Evolutionary conservation across 1,284 basidiomycete genomes (phyloP), one percentile per base, ranked within the genome.

Genomic region (Sporisorium graminicola): DNA sequence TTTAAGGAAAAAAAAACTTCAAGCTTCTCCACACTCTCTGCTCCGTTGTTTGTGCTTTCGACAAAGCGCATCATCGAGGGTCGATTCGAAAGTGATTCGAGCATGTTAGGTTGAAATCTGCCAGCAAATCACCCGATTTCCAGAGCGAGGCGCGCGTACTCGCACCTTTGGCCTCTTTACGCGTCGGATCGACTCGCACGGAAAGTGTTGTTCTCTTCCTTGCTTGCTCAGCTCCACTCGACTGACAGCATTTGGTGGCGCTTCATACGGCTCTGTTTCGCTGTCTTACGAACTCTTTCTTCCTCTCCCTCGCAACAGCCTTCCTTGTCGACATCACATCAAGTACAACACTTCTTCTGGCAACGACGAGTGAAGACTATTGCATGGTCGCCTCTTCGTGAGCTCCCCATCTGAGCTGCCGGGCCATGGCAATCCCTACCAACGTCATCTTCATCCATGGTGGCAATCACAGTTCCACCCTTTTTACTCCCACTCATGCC

Each of bases 201-300:
- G 31, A 58, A 65, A 57, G 62, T 65, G 62, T 65, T 65, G 62
- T 42, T 65, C 55, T 58, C 31, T 14, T 31, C 29, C 29, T n/a
- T 31, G 29, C 16, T 20, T 14, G 44, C 44, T 27, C 31, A 26
- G n/a, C 47, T 44, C 29, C 29, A 22, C 53, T 26, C 55, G n/a
- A n/a, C n/a, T n/a, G n/a, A n/a, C n/a, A n/a, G 18, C 24, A 44
- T 26, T 35, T 51, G 40, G 50, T 60, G 49, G 58, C 50, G 49
- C 58, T 29, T 18, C 14, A 44, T 6, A 29, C 37, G 52, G 51
- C 24, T 54, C 35, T 31, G 37, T n/a, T 13, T 33, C 27, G n/a
- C 31, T 47, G 14, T 27, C 24, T 47, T 26, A 24, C 44, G 24
- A 1, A 8, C 27, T 26, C 22, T n/a, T 49, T 10, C 16, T 29